A percentile compares a stretch with the other conserved stretches of the same genome.
Conservation (phyloP, 305 asterid species). For the Solanum chacoense region DNA sequence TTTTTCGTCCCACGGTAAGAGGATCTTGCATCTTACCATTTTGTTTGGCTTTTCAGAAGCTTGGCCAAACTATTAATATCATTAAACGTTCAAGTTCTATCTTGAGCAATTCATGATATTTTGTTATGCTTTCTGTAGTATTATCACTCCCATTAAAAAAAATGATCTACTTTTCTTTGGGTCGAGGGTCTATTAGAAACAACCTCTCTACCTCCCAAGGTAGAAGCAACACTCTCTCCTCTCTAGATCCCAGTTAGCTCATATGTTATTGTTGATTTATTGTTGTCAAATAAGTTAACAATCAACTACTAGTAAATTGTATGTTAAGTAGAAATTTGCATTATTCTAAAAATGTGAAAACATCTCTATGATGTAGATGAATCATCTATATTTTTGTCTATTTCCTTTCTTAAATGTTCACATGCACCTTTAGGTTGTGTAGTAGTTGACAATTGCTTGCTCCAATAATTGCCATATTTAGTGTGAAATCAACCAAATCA, state of each 20-base stretch:
- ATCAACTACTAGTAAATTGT: neutral
- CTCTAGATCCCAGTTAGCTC: no score
- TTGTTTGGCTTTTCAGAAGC: no score
- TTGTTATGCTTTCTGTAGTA: neutral
- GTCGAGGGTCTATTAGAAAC: no score
- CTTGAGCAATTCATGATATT: neutral
- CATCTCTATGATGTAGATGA: neutral
- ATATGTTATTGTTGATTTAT: neutral
- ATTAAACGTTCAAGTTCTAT: neutral
- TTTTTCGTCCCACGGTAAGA: neutral
- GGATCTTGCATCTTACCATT: neutral
- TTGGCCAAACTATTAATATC: no score
- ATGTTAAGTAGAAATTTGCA: neutral
- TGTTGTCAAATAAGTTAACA: neutral
- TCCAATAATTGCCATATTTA: conserved; percentile 1
- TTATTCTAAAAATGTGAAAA: neutral
- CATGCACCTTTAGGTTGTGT: neutral
- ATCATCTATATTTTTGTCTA: neutral
- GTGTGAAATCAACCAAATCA: neutral
- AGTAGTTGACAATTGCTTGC: neutral
- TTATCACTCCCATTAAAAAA: neutral
- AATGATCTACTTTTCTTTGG: no score
- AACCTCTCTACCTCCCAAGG: neutral
- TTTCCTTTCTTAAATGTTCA: neutral
- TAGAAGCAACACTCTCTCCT: neutral